phyloP scores from a whole-genome alignment of 768 basidiomycete species.

The Leccinellum luteum region DNA sequence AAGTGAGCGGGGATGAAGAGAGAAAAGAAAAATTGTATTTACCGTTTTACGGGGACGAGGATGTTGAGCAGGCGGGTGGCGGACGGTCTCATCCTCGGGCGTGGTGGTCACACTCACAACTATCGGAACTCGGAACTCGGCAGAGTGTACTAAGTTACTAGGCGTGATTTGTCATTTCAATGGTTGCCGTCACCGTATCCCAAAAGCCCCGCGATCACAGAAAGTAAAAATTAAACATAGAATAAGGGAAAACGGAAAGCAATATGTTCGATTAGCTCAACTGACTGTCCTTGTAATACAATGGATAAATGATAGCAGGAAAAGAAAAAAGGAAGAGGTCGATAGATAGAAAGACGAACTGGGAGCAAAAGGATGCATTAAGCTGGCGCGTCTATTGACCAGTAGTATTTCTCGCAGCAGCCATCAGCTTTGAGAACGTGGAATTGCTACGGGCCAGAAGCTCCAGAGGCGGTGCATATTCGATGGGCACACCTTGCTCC shows the following conservation, averaged over 20 bases:
- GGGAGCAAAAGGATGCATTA: neutral
- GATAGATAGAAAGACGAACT: neutral
- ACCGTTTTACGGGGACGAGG: constrained; percentile 94
- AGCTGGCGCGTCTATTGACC: constrained; percentile 1
- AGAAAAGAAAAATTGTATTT: neutral
- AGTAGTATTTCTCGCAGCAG: constrained; percentile 22
- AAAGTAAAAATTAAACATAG: neutral
- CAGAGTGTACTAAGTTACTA: neutral
- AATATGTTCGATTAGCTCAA: neutral
- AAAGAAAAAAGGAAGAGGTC: no score
- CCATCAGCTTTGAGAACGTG: constrained; percentile 30
- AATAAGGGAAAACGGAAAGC: neutral
- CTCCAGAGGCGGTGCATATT: constrained; percentile 23
- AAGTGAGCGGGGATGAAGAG: neutral
- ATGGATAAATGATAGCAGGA: neutral
- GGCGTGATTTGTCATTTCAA: neutral
- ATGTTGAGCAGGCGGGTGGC: constrained; percentile 75
- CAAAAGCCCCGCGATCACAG: neutral
- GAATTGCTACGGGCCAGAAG: constrained; percentile 24
- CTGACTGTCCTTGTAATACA: neutral
- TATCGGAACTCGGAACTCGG: constrained; percentile 16
- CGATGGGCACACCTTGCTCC: constrained; percentile 35
- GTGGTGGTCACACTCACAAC: constrained; percentile 4
- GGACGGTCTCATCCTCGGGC: constrained; percentile 67
- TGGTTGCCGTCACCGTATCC: neutral